phyloP scores from a whole-genome alignment of 768 basidiomycete genomes.

The Leccinum obscurum region DNA sequence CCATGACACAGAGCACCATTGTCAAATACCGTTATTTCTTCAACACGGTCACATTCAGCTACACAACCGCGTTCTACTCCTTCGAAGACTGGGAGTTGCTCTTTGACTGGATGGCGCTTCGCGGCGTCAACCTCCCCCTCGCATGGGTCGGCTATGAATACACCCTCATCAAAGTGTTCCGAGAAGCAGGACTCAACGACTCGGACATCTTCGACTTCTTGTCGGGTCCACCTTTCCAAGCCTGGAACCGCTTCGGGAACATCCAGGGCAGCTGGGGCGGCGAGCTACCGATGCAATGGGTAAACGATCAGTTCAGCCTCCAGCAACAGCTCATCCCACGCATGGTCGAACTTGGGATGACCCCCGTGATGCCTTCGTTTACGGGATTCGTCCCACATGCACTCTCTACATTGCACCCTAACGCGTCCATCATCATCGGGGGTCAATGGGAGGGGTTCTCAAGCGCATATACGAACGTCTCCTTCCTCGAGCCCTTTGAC shows the following conservation, averaged over 20 bases:
- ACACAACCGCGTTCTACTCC: constrained; percentile 33
- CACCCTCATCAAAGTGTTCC: constrained; percentile 37
- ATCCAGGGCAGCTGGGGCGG: constrained; percentile 43
- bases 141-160: constrained; percentile 45
- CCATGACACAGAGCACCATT: constrained; percentile 34
- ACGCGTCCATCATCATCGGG: constrained; percentile 17
- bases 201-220: constrained; percentile 36
- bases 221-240: constrained; percentile 32
- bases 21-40: constrained; percentile 40
- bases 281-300: constrained; percentile 29
- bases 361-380: constrained; percentile 42
- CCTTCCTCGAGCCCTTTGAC: constrained; percentile 26
- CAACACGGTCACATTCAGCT: background rate
- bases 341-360: constrained; percentile 29
- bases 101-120: constrained; percentile 43
- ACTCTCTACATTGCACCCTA: constrained; percentile 10
- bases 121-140: constrained; percentile 42
- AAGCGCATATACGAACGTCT: constrained; percentile 33
- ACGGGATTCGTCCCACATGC: constrained; percentile 42
- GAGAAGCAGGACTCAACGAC: constrained; percentile 38
- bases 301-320: constrained; percentile 31
- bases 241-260: constrained; percentile 42
- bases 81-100: constrained; percentile 41
- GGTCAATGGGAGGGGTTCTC: constrained; percentile 39
- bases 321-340: constrained; percentile 37